These are phyloP conservation scores for Trypethelium eluteriae DNA, from an alignment of 495 filamentous ascomycete species.

Conservation along the genomic window DNA sequence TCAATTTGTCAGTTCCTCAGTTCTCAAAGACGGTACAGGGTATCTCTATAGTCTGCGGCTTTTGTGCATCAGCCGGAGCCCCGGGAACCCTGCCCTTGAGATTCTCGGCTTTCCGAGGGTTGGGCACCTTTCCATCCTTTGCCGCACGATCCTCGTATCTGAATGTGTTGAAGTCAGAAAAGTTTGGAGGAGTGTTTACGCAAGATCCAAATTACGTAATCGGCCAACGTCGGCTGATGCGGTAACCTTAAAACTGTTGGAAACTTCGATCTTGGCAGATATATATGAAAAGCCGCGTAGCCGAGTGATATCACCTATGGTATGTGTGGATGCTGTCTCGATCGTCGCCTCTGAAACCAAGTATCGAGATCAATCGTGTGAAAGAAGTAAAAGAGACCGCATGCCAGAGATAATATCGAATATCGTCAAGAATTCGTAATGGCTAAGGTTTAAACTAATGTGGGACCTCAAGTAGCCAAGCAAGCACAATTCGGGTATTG, in stretches of 20 bases:
- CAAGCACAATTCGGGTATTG: neutral
- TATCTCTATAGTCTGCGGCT: neutral
- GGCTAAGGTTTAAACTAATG: neutral
- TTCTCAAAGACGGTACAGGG: neutral
- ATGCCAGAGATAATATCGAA: too few species aligned
- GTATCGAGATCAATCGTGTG: too few species aligned
- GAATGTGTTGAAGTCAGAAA: neutral
- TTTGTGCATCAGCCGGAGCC: neutral
- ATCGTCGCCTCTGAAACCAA: too few species aligned
- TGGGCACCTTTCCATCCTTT: neutral
- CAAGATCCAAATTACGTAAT: neutral
- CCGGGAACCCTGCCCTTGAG: slow-evolving; percentile 1
- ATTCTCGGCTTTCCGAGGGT: neutral
- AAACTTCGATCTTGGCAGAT: neutral
- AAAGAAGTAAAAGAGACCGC: too few species aligned
- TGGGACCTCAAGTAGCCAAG: neutral
- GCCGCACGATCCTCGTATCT: neutral
- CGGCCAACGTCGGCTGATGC: neutral
- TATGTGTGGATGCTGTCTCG: too few species aligned
- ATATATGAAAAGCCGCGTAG: neutral
- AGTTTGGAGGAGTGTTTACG: neutral
- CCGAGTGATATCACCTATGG: neutral
- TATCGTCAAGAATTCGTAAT: neutral
- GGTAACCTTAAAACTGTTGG: neutral
- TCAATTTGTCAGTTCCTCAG: too few species aligned